Evolutionary conservation across 176 grass and related monocot genomes (phyloP).

Genomic region (Thalia dealbata): DNA sequence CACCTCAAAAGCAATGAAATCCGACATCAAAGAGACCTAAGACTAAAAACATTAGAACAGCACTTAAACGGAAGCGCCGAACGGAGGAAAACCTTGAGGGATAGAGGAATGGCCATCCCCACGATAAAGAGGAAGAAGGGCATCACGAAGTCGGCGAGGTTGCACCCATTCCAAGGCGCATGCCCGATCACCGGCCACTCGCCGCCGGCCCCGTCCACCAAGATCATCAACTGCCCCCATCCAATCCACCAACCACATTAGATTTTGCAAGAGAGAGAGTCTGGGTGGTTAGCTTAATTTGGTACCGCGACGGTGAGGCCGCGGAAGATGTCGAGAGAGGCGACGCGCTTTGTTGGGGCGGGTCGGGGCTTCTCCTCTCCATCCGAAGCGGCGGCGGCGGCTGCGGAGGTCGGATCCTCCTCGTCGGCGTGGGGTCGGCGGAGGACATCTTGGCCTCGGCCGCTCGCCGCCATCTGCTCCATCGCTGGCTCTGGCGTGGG

Average conservation of each 20-base stretch:
- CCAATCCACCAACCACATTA: not conserved
- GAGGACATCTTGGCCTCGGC: constrained; percentile 13
- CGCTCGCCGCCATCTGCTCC: constrained; percentile 9
- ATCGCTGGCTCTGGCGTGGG: not conserved
- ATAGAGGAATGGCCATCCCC: constrained; percentile 85
- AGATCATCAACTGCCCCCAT: constrained; percentile 70
- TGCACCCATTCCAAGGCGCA: constrained; percentile 80
- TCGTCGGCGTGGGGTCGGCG: constrained; percentile 29
- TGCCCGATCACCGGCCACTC: constrained; percentile 90
- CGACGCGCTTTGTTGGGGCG: constrained; percentile 27
- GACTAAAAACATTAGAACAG: no score
- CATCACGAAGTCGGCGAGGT: constrained; percentile 95
- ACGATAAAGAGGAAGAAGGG: constrained; percentile 98
- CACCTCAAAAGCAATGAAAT: not conserved
- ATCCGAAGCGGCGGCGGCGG: not conserved
- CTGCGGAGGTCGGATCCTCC: constrained; percentile 30
- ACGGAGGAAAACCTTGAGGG: constrained; percentile 54
- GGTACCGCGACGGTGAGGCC: constrained; percentile 78
- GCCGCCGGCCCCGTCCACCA: constrained; percentile 78
- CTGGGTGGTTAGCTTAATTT: no score
- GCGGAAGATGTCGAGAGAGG: constrained; percentile 84
- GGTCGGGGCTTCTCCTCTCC: constrained; percentile 26
- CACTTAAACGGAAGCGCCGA: not conserved
- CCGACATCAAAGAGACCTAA: not conserved
- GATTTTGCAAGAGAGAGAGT: not conserved